phyloP scores from a whole-genome alignment of 768 basidiomycete species.

The Lentinula raphanica region DNA sequence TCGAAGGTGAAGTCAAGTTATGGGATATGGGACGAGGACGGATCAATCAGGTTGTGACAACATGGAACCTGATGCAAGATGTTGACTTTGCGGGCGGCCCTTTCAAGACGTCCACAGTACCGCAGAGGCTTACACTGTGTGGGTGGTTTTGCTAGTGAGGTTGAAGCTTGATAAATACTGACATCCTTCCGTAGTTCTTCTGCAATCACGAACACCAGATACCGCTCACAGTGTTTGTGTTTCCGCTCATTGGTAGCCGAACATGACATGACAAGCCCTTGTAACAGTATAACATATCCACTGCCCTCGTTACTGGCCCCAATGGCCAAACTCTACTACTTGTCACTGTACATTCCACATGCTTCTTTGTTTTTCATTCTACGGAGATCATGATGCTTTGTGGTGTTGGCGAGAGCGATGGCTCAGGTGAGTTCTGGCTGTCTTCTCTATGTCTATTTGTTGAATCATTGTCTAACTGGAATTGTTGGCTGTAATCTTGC shows the following conservation, averaged over 20 bases:
- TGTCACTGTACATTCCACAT: conserved; percentile 57
- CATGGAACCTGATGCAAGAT: conserved; percentile 56
- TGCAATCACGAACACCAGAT: conserved; percentile 52
- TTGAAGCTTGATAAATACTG: background rate
- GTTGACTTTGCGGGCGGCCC: conserved; percentile 77
- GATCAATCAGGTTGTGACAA: conserved; percentile 48
- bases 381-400: conserved; percentile 83
- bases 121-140: conserved; percentile 83
- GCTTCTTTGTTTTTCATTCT: conserved; percentile 75
- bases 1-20: conserved; percentile 85
- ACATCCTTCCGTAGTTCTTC: conserved; percentile 40
- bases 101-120: conserved; percentile 84
- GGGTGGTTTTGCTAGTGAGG: conserved; percentile 26
- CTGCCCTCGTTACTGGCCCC: conserved; percentile 50
- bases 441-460: background rate
- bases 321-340: conserved; percentile 46
- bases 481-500: conserved; percentile 54
- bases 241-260: conserved; percentile 48
- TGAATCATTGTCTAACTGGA: conserved; percentile 33
- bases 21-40: conserved; percentile 83
- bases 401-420: conserved; percentile 69
- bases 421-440: conserved; percentile 41
- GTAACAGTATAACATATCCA: too few species aligned
- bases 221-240: conserved; percentile 59
- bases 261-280: too few species aligned